Percentiles rank a stretch among this genome's conserved stretches.
phyloP scores from a whole-genome alignment of 2,329 filamentous ascomycete species.

The Alternaria hordeiaustralica region DNA sequence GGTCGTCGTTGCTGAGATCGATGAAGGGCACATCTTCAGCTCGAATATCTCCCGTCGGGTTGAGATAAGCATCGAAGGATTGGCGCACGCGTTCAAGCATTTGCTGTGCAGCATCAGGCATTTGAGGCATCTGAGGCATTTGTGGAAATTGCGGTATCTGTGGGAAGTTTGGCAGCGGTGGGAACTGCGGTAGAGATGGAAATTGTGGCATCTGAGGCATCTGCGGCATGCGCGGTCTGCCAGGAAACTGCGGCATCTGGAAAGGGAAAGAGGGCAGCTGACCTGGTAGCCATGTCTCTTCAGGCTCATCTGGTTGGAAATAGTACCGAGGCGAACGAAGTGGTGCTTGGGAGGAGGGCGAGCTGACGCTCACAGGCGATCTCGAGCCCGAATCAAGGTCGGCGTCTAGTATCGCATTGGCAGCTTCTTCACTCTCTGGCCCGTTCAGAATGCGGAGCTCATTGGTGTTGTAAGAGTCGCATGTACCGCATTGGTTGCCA shows the following conservation, averaged over 20 bases:
- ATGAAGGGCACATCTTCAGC: conserved; percentile 45
- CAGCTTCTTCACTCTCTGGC: conserved; percentile 44
- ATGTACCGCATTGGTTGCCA: conserved; percentile 81
- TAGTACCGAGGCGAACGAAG: conserved; percentile 47
- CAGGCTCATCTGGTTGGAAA: conserved; percentile 46
- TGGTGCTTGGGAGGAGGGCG: conserved; percentile 38
- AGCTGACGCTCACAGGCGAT: conserved; percentile 41
- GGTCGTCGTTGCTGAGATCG: conserved; percentile 45
- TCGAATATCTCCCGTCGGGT: conserved; percentile 45
- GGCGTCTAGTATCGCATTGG: conserved; percentile 41
- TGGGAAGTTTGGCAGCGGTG: conserved; percentile 41
- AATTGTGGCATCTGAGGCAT: conserved; percentile 43
- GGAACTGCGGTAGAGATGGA: conserved; percentile 39
- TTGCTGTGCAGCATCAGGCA: conserved; percentile 43
- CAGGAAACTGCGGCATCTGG: conserved; percentile 45
- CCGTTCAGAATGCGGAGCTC: conserved; percentile 54
- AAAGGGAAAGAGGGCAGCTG: conserved; percentile 47
- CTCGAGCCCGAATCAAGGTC: conserved; percentile 34
- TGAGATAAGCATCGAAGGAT: conserved; percentile 54
- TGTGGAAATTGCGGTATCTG: conserved; percentile 29
- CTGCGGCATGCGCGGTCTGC: conserved; percentile 41
- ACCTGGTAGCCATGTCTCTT: conserved; percentile 47
- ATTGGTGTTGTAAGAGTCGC: conserved; percentile 61
- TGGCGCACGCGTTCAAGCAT: conserved; percentile 45
- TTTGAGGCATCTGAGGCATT: conserved; percentile 36